These are phyloP conservation scores for Triangularia setosa DNA, from an alignment of 2,329 filamentous ascomycete species.

Conservation along the genomic window DNA sequence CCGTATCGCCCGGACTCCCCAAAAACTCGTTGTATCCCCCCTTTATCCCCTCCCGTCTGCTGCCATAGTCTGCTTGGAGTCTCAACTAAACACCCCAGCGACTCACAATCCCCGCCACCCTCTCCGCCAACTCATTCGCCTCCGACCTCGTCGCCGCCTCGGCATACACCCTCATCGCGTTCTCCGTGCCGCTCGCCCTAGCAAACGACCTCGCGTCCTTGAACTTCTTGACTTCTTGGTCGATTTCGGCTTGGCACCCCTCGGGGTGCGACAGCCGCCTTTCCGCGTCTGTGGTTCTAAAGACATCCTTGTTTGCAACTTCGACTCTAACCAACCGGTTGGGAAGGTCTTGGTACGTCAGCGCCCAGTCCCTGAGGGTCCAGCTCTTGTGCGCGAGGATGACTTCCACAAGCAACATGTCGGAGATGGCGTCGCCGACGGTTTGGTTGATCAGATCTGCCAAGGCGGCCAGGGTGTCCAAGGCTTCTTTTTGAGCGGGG, in stretches of 20 bases:
- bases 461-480: conserved; percentile 78
- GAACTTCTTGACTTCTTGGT: conserved; percentile 84
- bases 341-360: conserved; percentile 88
- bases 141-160: conserved; percentile 87
- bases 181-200: conserved; percentile 89
- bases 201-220: conserved; percentile 86
- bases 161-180: conserved; percentile 92
- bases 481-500: conserved; percentile 83
- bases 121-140: conserved; percentile 83
- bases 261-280: conserved; percentile 75
- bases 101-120: conserved; percentile 73
- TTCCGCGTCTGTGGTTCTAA: conserved; percentile 90
- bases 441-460: conserved; percentile 97
- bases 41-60: not conserved
- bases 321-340: conserved; percentile 93
- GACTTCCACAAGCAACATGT: conserved; percentile 92
- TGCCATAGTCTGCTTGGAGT: not conserved
- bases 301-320: conserved; percentile 81
- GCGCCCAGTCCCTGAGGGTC: conserved; percentile 85
- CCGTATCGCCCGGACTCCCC: not conserved
- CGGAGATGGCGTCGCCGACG: conserved; percentile 91
- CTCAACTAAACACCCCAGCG: conserved; percentile 41
- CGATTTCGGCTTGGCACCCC: conserved; percentile 80
- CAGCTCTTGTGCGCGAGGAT: conserved; percentile 94
- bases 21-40: not conserved